Evolutionary conservation across 768 basidiomycete genomes (phyloP).

Genomic region (Tephrocybe sp.): DNA sequence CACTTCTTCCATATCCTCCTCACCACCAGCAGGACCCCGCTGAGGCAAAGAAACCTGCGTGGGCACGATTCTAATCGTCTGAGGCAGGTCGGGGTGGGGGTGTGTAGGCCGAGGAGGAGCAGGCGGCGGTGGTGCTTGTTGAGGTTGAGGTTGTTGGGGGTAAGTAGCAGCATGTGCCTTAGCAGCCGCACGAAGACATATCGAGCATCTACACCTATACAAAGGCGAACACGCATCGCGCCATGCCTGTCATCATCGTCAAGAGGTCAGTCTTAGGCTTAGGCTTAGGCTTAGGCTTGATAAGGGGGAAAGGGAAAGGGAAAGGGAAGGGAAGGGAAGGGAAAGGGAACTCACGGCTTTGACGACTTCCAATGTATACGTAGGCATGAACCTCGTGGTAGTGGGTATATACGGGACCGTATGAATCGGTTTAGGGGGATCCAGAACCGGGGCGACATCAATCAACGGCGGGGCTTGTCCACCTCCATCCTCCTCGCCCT

Average conservation of each 20-base stretch:
- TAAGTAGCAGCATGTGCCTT: constrained; percentile 39
- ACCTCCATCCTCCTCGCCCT: too few species aligned
- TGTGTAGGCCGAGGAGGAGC: too few species aligned
- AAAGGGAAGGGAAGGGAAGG: background rate
- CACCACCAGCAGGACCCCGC: too few species aligned
- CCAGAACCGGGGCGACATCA: constrained; percentile 57
- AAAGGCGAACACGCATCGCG: constrained; percentile 69
- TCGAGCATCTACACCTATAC: constrained; percentile 70
- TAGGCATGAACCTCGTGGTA: constrained; percentile 51
- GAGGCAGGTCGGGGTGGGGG: too few species aligned
- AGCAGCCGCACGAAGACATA: constrained; percentile 66
- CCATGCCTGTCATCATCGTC: constrained; percentile 55
- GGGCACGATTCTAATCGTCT: constrained; percentile 28
- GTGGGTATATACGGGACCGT: constrained; percentile 70
- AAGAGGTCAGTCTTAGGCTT: too few species aligned
- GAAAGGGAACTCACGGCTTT: constrained; percentile 42
- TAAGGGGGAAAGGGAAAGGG: too few species aligned
- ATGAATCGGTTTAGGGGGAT: constrained; percentile 56
- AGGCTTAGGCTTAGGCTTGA: too few species aligned
- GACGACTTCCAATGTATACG: constrained; percentile 57
- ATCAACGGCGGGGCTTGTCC: too few species aligned
- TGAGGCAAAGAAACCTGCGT: too few species aligned
- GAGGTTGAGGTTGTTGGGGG: constrained; percentile 5
- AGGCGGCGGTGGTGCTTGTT: constrained; percentile 3
- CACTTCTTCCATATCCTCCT: constrained; percentile 1